phyloP scores from a whole-genome alignment of 2,329 filamentous ascomycete species.

The Penicillium sp. region DNA sequence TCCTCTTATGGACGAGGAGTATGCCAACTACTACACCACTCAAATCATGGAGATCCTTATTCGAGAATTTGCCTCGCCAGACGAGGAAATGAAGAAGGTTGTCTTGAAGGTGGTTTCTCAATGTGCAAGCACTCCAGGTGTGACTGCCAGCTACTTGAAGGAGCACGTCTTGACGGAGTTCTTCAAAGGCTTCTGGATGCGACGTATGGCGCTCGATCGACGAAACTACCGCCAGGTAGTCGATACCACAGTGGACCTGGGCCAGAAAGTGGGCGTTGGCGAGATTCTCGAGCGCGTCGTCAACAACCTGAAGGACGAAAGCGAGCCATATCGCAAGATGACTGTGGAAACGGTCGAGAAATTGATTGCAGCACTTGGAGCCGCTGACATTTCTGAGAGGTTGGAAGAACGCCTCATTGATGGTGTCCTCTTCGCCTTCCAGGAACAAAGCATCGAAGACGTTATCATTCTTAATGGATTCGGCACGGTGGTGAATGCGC shows the following conservation, averaged over 20 bases:
- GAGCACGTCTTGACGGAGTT: conserved; percentile 92
- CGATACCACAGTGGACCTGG: conserved; percentile 92
- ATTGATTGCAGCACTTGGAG: conserved; percentile 82
- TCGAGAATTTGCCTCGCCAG: conserved; percentile 88
- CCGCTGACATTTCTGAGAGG: conserved; percentile 84
- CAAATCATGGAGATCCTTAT: conserved; percentile 98
- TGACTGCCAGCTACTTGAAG: conserved; percentile 88
- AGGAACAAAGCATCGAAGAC: conserved; percentile 95
- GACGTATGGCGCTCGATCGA: conserved; percentile 93
- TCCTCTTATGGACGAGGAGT: conserved; percentile 97
- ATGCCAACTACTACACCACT: conserved; percentile 96
- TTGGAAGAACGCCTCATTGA: conserved; percentile 91
- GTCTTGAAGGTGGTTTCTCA: conserved; percentile 95
- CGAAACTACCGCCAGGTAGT: conserved; percentile 97
- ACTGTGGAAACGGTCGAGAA: conserved; percentile 97
- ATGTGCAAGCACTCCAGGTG: conserved; percentile 86
- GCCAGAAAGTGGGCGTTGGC: conserved; percentile 92
- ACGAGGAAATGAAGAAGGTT: conserved; percentile 99
- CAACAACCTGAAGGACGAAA: conserved; percentile 93
- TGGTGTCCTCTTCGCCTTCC: conserved; percentile 90
- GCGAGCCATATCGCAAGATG: conserved; percentile 97
- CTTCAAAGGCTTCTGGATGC: conserved; percentile 98
- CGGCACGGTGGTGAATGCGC: conserved; percentile 89
- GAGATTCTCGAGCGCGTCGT: conserved; percentile 92
- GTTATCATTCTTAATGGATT: conserved; percentile 95